Base-by-base conservation (phyloP, 805 yeast species). In the Pichia paraexigua region DNA sequence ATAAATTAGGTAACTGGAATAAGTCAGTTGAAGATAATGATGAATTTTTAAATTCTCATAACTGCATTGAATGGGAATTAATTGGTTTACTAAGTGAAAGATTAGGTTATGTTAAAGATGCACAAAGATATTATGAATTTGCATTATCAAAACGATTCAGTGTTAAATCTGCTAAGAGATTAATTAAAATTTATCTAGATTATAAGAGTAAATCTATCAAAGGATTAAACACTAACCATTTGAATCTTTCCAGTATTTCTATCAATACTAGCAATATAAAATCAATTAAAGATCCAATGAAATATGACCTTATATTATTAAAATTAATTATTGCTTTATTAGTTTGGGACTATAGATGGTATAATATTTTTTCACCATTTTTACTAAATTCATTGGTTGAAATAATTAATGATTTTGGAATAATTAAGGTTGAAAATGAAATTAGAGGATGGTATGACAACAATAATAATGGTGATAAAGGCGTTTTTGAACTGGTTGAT, bases 281-380 rank as follows among this genome's bases (percentile, higher is more conserved):
- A 47, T n/a, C 44, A 20, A 20, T 41, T 12, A 42, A 44, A 15
- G 53, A 51, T 45, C 51, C 51, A 15, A 58, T 53, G 25, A 66
- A 72, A 51, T 67, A 78, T 48, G 80, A 82, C 61, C 77, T 74
- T 47, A 73, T 75, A 56, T 79, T 88, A 13, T 72, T 91, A 53
- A 89, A 85, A 52, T 71, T 84, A 22, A 69, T 82, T 51, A 87
- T 91, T 37, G 86, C 85, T 60, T 71, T 94, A 49, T 71, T 85
- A n/a, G 95, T 94, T n/a, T 95, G 98, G 97, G 86, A 89, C 63
- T 97, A 91, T 67, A 80, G 99, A 63, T 94, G 99, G 99, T 95
- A 92, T 70, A 79, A 83, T 56, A 97, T 92, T 58, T 92, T 90
- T 63, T 83, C 95, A 10, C 87, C 95, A 21, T 72, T 72, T 46